Evolutionary conservation across 164 flowering plant species (phyloP).

Genomic region (Stephania cephalantha): DNA sequence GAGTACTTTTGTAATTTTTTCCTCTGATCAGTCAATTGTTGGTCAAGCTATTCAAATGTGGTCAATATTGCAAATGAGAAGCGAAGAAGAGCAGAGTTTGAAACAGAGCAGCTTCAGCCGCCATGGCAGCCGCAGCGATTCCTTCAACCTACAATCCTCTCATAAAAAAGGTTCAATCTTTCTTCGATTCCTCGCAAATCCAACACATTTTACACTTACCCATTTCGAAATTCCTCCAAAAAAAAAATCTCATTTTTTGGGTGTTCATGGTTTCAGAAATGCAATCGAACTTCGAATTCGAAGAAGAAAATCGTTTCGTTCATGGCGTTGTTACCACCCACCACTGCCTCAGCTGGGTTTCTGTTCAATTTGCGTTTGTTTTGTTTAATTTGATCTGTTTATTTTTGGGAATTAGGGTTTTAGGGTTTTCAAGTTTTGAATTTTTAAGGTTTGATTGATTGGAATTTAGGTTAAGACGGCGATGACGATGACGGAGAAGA

Average conservation of each 20-base stretch:
- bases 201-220: too few relatives aligned
- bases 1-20: too few relatives aligned
- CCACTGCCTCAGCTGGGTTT: conserved; percentile 72
- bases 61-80: neutral
- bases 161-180: conserved; percentile 22
- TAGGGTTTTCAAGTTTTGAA: neutral
- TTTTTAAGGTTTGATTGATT: too few relatives aligned
- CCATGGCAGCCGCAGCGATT: conserved; percentile 27
- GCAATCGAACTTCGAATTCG: conserved; percentile 30
- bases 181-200: neutral
- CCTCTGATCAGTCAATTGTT: too few relatives aligned
- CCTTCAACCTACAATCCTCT: conserved; percentile 23
- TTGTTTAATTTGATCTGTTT: neutral
- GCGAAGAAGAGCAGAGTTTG: neutral
- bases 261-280: conserved; percentile 11
- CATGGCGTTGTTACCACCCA: conserved; percentile 77
- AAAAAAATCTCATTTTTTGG: neutral
- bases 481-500: conserved; percentile 98
- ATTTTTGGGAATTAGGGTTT: neutral
- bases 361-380: neutral
- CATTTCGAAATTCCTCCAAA: neutral
- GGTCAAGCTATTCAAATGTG: too few relatives aligned
- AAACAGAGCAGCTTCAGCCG: neutral
- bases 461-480: conserved; percentile 67
- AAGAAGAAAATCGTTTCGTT: conserved; percentile 50